These are phyloP conservation scores for Ampelomyces quisqualis DNA, from an alignment of 2,329 filamentous ascomycete species.

Conservation along the genomic window DNA sequence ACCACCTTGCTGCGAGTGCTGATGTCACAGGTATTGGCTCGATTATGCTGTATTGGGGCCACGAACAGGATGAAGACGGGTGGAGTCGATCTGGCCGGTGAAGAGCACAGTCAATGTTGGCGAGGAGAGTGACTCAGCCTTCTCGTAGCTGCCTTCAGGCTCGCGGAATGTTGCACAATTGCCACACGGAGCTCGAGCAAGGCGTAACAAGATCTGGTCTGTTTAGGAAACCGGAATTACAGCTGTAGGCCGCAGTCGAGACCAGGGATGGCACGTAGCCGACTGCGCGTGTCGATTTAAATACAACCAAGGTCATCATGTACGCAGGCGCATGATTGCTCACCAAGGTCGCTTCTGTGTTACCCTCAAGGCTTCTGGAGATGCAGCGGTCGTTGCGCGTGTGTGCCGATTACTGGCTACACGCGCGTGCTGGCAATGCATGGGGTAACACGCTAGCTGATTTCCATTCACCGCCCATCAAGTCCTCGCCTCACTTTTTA, in stretches of 20 bases:
- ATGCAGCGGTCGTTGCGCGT: constrained; percentile 20
- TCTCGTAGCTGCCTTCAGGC: constrained; percentile 13
- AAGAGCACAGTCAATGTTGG: constrained; percentile 11
- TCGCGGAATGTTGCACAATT: constrained; percentile 8
- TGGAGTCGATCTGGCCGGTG: constrained; percentile 16
- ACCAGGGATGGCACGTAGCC: not conserved
- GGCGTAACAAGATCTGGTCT: not conserved
- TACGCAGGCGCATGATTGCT: constrained; percentile 7
- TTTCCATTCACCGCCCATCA: constrained; percentile 9
- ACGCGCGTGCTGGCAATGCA: constrained; percentile 7
- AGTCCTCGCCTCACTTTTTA: constrained; percentile 22
- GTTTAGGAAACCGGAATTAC: not conserved
- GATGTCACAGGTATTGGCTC: constrained; percentile 10
- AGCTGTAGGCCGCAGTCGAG: not conserved
- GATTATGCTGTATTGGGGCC: constrained; percentile 1
- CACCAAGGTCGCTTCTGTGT: constrained; percentile 6
- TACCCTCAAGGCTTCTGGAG: constrained; percentile 9
- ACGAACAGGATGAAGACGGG: constrained; percentile 4
- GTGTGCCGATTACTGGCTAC: constrained; percentile 21
- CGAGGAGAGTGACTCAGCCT: constrained; percentile 14
- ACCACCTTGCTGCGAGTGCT: constrained; percentile 4
- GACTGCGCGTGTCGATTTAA: not conserved
- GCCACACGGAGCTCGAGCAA: constrained; percentile 6
- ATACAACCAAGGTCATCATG: not conserved
- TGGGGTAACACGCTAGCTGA: constrained; percentile 9